These are phyloP conservation scores for Prunus kanzakura DNA, from an alignment of 306 rosid genomes.

Conservation along the genomic window DNA sequence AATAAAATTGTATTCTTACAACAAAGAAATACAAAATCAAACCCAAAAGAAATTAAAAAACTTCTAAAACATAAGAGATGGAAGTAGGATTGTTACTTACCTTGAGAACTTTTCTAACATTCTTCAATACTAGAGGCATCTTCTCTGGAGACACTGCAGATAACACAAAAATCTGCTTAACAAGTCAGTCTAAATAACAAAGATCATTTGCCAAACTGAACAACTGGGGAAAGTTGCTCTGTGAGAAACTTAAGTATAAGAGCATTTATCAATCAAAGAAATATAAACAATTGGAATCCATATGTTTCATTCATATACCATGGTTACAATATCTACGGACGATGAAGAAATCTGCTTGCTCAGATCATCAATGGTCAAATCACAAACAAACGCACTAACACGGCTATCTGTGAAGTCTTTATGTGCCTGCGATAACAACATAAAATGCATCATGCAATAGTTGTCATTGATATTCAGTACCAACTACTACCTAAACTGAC, in stretches of 20 bases:
- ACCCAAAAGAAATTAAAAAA: not conserved
- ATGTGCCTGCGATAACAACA: slow-evolving; percentile 52
- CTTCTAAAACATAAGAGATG: not conserved
- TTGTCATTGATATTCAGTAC: not conserved
- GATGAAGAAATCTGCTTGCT: slow-evolving; percentile 62
- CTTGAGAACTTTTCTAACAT: slow-evolving; percentile 70
- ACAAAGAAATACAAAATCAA: not conserved
- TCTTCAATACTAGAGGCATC: slow-evolving; percentile 77
- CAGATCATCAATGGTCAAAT: slow-evolving; percentile 80
- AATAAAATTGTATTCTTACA: not conserved
- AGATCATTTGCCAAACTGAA: slow-evolving; percentile 16
- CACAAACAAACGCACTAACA: slow-evolving; percentile 77
- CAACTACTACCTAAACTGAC: not conserved
- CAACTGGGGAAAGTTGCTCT: slow-evolving; percentile 18
- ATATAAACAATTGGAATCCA: slow-evolving; percentile 8
- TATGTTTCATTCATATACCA: slow-evolving; percentile 52
- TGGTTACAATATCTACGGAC: slow-evolving; percentile 81
- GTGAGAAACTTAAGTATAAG: slow-evolving; percentile 12
- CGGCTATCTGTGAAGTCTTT: slow-evolving; percentile 69
- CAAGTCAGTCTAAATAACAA: slow-evolving; percentile 53
- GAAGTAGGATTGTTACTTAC: slow-evolving; percentile 29
- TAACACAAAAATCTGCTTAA: slow-evolving; percentile 90
- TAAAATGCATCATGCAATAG: slow-evolving; percentile 7
- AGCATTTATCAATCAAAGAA: slow-evolving; percentile 11
- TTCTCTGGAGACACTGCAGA: slow-evolving; percentile 97